phyloP scores from a whole-genome alignment of 768 basidiomycete species.

The Boletellus ananas region DNA sequence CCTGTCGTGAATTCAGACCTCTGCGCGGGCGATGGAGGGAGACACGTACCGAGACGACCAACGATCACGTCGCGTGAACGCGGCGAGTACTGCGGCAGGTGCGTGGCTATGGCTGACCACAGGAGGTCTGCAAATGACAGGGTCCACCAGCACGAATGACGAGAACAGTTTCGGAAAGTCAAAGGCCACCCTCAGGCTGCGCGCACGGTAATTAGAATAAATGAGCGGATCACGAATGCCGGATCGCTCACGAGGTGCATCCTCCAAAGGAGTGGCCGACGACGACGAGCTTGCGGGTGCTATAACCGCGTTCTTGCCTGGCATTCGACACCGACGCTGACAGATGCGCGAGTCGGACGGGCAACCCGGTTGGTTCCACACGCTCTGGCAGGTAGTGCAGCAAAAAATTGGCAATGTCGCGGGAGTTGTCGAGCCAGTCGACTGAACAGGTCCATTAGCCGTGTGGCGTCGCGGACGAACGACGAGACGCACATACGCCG shows the following conservation, averaged over 20 bases:
- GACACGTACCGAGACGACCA: slow-evolving; percentile 59
- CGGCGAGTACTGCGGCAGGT: slow-evolving; percentile 32
- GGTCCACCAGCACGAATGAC: slow-evolving; percentile 73
- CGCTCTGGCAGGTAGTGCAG: slow-evolving; percentile 57
- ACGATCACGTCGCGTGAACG: slow-evolving; percentile 53
- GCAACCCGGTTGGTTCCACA: slow-evolving; percentile 35
- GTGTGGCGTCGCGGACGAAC: neutral
- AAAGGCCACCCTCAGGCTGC: slow-evolving; percentile 62
- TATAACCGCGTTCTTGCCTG: slow-evolving; percentile 48
- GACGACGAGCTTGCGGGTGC: slow-evolving; percentile 52
- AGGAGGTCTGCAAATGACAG: slow-evolving; percentile 48
- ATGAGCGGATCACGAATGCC: too few relatives aligned
- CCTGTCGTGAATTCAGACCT: slow-evolving; percentile 30
- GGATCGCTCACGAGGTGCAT: slow-evolving; percentile 57
- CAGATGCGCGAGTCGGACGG: slow-evolving; percentile 52
- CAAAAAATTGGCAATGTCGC: slow-evolving; percentile 78
- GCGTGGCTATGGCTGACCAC: neutral
- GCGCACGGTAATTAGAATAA: neutral
- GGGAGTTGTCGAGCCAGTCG: slow-evolving; percentile 73
- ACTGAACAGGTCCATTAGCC: slow-evolving; percentile 36
- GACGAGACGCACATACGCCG: slow-evolving; percentile 49
- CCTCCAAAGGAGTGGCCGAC: slow-evolving; percentile 88
- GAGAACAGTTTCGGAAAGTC: slow-evolving; percentile 64
- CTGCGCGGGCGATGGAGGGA: neutral
- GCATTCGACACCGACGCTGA: slow-evolving; percentile 36